A percentile compares a stretch with the other conserved stretches of the same genome.
Evolutionary conservation across 345 rosid species (phyloP).

Genomic region (Rhodamnia argentea): DNA sequence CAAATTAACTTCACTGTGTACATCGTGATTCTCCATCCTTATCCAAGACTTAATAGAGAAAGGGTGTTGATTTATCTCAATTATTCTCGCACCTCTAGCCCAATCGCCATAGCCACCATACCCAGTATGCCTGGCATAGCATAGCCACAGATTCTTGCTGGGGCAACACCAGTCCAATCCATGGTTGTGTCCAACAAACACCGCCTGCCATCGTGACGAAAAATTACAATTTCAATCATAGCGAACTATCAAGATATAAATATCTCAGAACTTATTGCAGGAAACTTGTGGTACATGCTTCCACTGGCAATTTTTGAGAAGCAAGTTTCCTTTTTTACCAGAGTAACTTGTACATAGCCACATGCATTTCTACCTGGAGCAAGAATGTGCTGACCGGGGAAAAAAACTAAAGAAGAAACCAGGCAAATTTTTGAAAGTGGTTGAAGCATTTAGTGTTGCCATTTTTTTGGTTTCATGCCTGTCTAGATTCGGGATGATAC

Average conservation of each 20-base stretch:
- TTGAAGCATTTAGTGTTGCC: background rate
- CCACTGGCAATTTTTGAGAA: background rate
- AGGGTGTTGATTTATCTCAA: conserved; percentile 57
- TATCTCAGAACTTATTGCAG: background rate
- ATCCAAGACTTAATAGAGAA: conserved; percentile 73
- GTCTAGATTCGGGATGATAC: background rate
- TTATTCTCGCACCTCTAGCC: conserved; percentile 74
- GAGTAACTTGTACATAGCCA: background rate
- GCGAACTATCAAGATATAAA: background rate
- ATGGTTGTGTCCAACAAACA: conserved; percentile 89
- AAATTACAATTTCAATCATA: background rate
- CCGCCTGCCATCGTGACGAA: conserved; percentile 43
- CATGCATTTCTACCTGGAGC: background rate
- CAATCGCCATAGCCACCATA: conserved; percentile 84
- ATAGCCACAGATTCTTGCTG: conserved; percentile 60
- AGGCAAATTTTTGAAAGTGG: background rate
- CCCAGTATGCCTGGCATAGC: conserved; percentile 89
- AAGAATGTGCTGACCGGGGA: background rate
- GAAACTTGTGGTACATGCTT: background rate
- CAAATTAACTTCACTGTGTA: conserved; percentile 49
- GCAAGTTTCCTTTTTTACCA: background rate
- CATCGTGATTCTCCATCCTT: conserved; percentile 71
- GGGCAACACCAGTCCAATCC: conserved; percentile 99
- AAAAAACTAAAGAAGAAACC: background rate
- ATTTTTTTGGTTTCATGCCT: background rate